Evolutionary conservation across 176 grass and related monocot species (phyloP).

Genomic region (Puya raimondii): DNA sequence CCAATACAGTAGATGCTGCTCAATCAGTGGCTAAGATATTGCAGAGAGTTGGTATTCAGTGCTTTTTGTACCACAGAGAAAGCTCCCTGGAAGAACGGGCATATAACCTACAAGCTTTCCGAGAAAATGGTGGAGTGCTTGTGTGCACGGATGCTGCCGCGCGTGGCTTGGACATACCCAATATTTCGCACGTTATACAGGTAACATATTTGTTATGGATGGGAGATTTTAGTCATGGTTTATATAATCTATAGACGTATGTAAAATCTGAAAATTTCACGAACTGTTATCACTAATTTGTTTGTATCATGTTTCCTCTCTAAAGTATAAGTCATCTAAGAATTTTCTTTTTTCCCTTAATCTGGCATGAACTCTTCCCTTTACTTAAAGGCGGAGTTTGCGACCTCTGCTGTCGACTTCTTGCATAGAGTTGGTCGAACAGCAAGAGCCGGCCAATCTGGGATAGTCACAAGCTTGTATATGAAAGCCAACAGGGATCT

Average conservation of each 20-base stretch:
- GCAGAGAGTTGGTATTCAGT: slow-evolving; percentile 45
- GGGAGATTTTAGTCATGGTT: not conserved
- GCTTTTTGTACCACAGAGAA: slow-evolving; percentile 72
- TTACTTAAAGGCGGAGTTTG: slow-evolving; percentile 72
- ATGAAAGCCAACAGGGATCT: slow-evolving; percentile 63
- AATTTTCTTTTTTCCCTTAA: not conserved
- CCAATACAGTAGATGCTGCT: slow-evolving; percentile 86
- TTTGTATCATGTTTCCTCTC: too few species aligned
- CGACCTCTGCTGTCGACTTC: slow-evolving; percentile 90
- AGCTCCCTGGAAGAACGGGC: slow-evolving; percentile 63
- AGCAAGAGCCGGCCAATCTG: slow-evolving; percentile 76
- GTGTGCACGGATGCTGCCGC: slow-evolving; percentile 98
- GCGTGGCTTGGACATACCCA: slow-evolving; percentile 83
- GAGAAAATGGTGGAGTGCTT: slow-evolving; percentile 68
- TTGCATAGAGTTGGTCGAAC: slow-evolving; percentile 92
- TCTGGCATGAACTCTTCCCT: not conserved
- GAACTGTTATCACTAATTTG: too few species aligned
- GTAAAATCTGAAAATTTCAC: too few species aligned
- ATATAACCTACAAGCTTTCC: slow-evolving; percentile 48
- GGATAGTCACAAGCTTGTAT: slow-evolving; percentile 82
- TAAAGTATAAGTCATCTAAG: not conserved
- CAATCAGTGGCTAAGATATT: slow-evolving; percentile 74
- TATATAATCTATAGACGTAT: not conserved
- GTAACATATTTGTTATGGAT: slow-evolving; percentile 17
- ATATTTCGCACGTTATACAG: slow-evolving; percentile 90